Base-by-base conservation (phyloP, 2,329 filamentous ascomycete species). In the Penicillium sclerotigenum region DNA sequence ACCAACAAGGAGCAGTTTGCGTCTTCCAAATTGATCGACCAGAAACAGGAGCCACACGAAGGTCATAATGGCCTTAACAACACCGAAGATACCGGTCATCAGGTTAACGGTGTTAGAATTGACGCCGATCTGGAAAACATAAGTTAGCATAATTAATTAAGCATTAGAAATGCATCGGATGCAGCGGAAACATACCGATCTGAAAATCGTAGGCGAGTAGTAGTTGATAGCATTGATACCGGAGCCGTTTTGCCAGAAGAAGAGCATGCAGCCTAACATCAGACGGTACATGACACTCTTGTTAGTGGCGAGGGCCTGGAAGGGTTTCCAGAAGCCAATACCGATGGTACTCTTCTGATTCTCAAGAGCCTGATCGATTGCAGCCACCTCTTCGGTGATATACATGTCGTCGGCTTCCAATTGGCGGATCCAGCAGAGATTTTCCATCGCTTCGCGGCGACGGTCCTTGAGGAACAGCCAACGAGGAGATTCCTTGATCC, bases 211-310 rank as follows among this genome's bases (percentile, higher is more conserved):
- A 0, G 87, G 87, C 1, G 77, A 80, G 71, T 87, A 90, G 75
- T 90, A 91, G 77, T 90, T 91, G 75, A 89, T 86, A n/a, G 88
- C 87, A 63, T 91, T 91, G 74, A 91, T 91, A 7, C 88, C 88
- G 3, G 77, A 81, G 46, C 86, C 86, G 63, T 92, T 92, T 74
- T 93, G 89, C 81, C 86, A 91, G 52, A 92, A 78, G 78, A 92
- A 92, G 20, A 93, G 81, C 68, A 89, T 82, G 54, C 83, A 83
- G 48, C 89, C 88, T 18, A 92, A 79, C 70, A 90, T 82, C 72
- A 93, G 86, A 43, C 89, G 83, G 79, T 84, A 90, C 61, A 83
- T 83, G n/a, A 89, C 80, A 65, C 80, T 80, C 47, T 74, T 77
- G 56, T 82, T 73, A 57, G 77, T 79, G 46, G 80, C 75, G 18